phyloP scores from a whole-genome alignment of 768 basidiomycete genomes.

The Boletus speciosus region DNA sequence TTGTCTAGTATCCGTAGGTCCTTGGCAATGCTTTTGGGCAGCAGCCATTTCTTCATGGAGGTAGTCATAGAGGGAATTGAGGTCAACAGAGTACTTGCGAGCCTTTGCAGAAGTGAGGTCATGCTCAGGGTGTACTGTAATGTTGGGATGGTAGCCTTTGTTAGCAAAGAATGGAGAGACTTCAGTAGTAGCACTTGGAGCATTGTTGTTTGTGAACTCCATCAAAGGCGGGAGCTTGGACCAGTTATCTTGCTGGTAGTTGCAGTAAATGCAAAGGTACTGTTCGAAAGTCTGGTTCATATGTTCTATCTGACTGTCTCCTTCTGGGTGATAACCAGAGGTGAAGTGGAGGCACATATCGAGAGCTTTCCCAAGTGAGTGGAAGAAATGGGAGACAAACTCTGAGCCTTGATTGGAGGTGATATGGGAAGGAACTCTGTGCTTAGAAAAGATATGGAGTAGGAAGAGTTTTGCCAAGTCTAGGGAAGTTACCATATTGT shows the following conservation, averaged over 20 bases:
- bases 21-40: too few relatives aligned
- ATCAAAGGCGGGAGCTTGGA: too few relatives aligned
- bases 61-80: not conserved
- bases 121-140: not conserved
- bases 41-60: too few relatives aligned
- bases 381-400: not conserved
- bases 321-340: too few relatives aligned
- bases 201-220: too few relatives aligned
- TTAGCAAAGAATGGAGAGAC: too few relatives aligned
- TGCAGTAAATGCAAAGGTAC: not conserved
- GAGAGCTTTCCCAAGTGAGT: not conserved
- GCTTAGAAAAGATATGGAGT: not conserved
- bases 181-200: too few relatives aligned
- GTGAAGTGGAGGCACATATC: not conserved
- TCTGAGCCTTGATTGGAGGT: not conserved
- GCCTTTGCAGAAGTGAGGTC: not conserved
- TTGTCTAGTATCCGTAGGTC: too few relatives aligned
- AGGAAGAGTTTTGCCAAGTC: not conserved
- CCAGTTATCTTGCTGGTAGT: slow-evolving; percentile 7
- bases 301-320: not conserved
- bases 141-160: too few relatives aligned
- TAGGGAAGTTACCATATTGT: not conserved
- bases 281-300: not conserved
- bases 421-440: not conserved
- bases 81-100: not conserved